A percentile compares a stretch with the other conserved stretches of the same genome.
These are phyloP conservation scores for Lepiota brunneoincarnata DNA, from an alignment of 768 basidiomycete species.

Conservation along the genomic window DNA sequence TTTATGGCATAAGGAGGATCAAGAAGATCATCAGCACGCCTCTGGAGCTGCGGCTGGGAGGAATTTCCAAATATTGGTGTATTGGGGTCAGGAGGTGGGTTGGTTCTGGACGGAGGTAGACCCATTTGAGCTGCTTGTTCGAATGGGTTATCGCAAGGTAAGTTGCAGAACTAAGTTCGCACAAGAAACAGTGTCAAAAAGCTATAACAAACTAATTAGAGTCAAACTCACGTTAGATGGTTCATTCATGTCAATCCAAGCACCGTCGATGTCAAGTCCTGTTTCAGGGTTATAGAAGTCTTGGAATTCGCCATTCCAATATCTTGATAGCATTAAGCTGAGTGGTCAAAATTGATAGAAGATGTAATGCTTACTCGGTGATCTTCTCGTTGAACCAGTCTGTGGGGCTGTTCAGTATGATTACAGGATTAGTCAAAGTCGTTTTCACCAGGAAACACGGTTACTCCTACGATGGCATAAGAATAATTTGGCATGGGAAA, in stretches of 20 bases:
- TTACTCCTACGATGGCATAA: background rate
- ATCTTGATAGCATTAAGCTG: conserved; percentile 29
- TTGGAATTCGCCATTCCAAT: conserved; percentile 62
- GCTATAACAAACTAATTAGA: background rate
- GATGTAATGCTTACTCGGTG: conserved; percentile 35
- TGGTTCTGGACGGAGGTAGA: conserved; percentile 52
- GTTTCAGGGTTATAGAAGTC: conserved; percentile 50
- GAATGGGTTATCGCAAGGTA: conserved; percentile 61
- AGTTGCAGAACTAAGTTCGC: conserved; percentile 66
- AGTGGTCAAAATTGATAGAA: background rate
- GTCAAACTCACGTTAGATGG: conserved; percentile 53
- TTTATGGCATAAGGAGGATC: conserved; percentile 59
- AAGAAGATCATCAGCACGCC: conserved; percentile 35
- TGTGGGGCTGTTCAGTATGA: conserved; percentile 13
- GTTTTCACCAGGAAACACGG: conserved; percentile 8
- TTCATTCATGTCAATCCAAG: conserved; percentile 80
- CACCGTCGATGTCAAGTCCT: conserved; percentile 66
- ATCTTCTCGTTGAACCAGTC: conserved; percentile 63
- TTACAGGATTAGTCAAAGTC: background rate
- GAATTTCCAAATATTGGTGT: conserved; percentile 44
- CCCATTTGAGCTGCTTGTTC: conserved; percentile 49
- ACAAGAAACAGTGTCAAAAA: background rate
- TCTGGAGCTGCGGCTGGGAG: conserved; percentile 14
- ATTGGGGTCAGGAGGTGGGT: conserved; percentile 49
- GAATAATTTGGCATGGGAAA: conserved; percentile 16